A percentile compares a stretch with the other conserved stretches of the same genome.
phyloP scores from a whole-genome alignment of 495 filamentous ascomycete species.

The Daldinia loculata region DNA sequence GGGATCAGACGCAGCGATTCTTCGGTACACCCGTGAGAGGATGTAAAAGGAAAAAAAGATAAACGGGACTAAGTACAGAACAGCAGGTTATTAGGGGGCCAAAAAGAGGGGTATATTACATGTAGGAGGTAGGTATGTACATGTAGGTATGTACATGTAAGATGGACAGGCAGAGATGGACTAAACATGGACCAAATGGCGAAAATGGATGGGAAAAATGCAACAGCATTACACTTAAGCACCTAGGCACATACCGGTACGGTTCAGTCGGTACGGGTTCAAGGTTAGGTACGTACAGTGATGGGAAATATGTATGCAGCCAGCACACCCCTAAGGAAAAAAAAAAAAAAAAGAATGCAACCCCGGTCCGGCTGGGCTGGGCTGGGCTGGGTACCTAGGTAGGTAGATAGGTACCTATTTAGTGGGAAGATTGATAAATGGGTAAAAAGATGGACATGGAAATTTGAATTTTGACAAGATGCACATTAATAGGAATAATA shows the following conservation, averaged over 20 bases:
- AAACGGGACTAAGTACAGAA: slow-evolving; percentile 33
- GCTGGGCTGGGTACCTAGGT: slow-evolving; percentile 2
- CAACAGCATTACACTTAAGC: slow-evolving; percentile 27
- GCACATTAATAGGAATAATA: slow-evolving; percentile 13
- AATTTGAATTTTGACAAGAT: slow-evolving; percentile 32
- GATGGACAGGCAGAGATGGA: slow-evolving; percentile 3
- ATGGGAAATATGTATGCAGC: slow-evolving; percentile 29
- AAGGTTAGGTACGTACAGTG: not conserved
- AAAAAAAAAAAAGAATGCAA: slow-evolving; percentile 19
- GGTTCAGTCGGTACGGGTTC: not conserved
- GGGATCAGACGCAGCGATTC: slow-evolving; percentile 35
- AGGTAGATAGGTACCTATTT: no score
- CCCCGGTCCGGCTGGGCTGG: slow-evolving; percentile 9
- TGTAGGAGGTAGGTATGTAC: not conserved
- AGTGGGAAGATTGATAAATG: slow-evolving; percentile 29
- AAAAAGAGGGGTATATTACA: slow-evolving; percentile 42
- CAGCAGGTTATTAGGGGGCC: slow-evolving; percentile 39
- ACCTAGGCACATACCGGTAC: slow-evolving; percentile 8
- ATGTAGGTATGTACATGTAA: not conserved
- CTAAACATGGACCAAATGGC: slow-evolving; percentile 1
- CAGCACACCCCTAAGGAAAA: slow-evolving; percentile 23
- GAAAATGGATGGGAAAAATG: slow-evolving; percentile 36
- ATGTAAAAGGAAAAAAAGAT: slow-evolving; percentile 21
- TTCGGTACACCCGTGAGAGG: slow-evolving; percentile 35
- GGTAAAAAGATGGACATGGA: slow-evolving; percentile 21